phyloP scores from a whole-genome alignment of 1,284 basidiomycete species.

The Apiotrichum siamense region DNA sequence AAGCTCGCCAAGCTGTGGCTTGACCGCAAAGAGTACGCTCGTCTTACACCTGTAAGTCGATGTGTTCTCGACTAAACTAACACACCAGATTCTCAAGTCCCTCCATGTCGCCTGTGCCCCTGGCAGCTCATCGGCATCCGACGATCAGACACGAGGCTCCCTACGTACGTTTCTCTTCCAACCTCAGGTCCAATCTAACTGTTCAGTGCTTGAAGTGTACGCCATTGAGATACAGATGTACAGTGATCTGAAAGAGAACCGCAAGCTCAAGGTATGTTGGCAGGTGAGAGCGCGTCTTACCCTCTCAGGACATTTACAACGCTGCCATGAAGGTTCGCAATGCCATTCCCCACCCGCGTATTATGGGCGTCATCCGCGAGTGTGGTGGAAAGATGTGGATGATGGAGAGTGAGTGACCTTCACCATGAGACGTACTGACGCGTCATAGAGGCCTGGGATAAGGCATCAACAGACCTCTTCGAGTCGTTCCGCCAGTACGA shows the following conservation, averaged over 20 bases:
- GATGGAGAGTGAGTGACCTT: slow-evolving; percentile 73
- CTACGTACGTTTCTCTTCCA: slow-evolving; percentile 29
- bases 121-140: slow-evolving; percentile 37
- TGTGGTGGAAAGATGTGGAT: slow-evolving; percentile 99
- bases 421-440: slow-evolving; percentile 1
- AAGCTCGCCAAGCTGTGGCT: slow-evolving; percentile 98
- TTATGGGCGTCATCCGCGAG: slow-evolving; percentile 98
- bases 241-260: slow-evolving; percentile 88
- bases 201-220: slow-evolving; percentile 81
- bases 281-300: background rate
- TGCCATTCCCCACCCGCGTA: slow-evolving; percentile 95
- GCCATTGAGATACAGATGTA: slow-evolving; percentile 99
- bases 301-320: slow-evolving; percentile 83
- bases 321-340: slow-evolving; percentile 87
- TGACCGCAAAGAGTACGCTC: slow-evolving; percentile 82
- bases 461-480: slow-evolving; percentile 96
- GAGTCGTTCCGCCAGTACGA: slow-evolving; percentile 98
- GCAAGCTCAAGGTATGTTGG: slow-evolving; percentile 74
- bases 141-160: slow-evolving; percentile 48
- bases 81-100: slow-evolving; percentile 46
- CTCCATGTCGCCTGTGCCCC: slow-evolving; percentile 50
- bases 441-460: slow-evolving; percentile 78
- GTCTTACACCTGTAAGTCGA: slow-evolving; percentile 65
- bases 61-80: background rate
- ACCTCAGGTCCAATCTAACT: slow-evolving; percentile 2